Percentiles rank a stretch among this genome's conserved stretches.
These are phyloP conservation scores for Candida nemodendra DNA, from an alignment of 805 yeast genomes.

Conservation along the genomic window DNA sequence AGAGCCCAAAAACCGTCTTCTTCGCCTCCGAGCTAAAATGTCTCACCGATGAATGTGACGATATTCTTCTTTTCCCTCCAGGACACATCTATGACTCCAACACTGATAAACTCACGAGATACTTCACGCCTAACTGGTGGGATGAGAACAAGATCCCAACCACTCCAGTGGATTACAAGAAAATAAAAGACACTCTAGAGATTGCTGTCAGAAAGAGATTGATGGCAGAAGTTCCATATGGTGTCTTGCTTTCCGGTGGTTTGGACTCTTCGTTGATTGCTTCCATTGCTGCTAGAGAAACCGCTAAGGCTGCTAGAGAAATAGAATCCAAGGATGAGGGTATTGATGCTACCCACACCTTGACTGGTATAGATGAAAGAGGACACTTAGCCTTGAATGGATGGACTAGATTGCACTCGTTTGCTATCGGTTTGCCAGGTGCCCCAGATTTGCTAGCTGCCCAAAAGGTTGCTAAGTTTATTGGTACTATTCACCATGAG, in stretches of 20 bases:
- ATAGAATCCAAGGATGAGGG: conserved; percentile 43
- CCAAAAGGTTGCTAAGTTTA: conserved; percentile 90
- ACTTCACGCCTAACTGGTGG: conserved; percentile 94
- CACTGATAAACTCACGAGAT: conserved; percentile 82
- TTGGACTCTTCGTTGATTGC: conserved; percentile 96
- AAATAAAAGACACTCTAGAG: conserved; percentile 80
- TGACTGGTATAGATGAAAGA: conserved; percentile 88
- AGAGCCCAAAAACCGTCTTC: conserved; percentile 72
- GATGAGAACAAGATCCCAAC: conserved; percentile 75
- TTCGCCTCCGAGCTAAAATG: conserved; percentile 96
- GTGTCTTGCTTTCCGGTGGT: conserved; percentile 96
- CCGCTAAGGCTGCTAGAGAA: conserved; percentile 68
- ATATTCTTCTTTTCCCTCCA: conserved; percentile 93
- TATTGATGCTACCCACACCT: conserved; percentile 61
- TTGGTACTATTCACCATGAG: conserved; percentile 96
- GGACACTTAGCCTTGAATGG: conserved; percentile 81
- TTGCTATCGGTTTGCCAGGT: conserved; percentile 94
- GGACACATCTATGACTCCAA: conserved; percentile 95
- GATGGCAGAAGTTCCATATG: conserved; percentile 99
- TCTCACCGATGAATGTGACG: conserved; percentile 91
- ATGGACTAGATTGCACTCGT: conserved; percentile 84
- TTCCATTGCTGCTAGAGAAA: conserved; percentile 94
- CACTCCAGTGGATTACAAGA: conserved; percentile 67
- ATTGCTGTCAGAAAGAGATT: conserved; percentile 97
- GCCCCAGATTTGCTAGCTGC: conserved; percentile 99